A percentile compares a stretch with the other conserved stretches of the same genome.
These are phyloP conservation scores for Plasmodium relictum DNA, from an alignment of 169 alveolate species.

Conservation along the genomic window DNA sequence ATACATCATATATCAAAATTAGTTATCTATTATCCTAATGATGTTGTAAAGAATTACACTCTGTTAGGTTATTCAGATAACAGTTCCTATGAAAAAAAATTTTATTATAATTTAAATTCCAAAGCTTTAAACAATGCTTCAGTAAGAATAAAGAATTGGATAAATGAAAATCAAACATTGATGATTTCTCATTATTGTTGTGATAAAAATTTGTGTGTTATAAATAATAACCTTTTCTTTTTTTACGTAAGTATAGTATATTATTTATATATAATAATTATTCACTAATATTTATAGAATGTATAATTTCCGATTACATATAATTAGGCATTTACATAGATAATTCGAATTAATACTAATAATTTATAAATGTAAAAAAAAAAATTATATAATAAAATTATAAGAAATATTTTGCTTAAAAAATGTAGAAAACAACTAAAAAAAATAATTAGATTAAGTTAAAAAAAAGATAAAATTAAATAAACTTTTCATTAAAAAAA, in stretches of 20 bases:
- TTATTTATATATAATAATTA: no score
- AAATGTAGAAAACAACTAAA: background rate
- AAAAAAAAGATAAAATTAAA: background rate
- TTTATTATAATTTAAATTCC: constrained; percentile 39
- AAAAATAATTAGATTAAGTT: no score
- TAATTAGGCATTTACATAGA: background rate
- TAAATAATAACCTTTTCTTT: constrained; percentile 20
- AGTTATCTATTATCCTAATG: constrained; percentile 56
- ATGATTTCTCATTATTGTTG: constrained; percentile 13
- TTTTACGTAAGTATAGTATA: constrained; percentile 38
- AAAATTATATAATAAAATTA: background rate
- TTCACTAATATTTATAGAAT: no score
- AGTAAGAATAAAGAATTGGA: constrained; percentile 57
- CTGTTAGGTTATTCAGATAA: constrained; percentile 63
- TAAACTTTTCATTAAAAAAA: background rate
- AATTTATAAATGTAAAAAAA: no score
- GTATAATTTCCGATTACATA: no score
- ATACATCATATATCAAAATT: constrained; percentile 69
- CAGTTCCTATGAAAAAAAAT: constrained; percentile 39
- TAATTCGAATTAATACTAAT: no score
- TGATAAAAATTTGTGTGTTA: constrained; percentile 22
- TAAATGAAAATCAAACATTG: constrained; percentile 57
- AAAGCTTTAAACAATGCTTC: constrained; percentile 50
- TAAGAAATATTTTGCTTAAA: no score
- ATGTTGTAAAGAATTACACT: constrained; percentile 39